Conservation (phyloP, 164 flowering plant genomes). For the Vitis riparia region DNA sequence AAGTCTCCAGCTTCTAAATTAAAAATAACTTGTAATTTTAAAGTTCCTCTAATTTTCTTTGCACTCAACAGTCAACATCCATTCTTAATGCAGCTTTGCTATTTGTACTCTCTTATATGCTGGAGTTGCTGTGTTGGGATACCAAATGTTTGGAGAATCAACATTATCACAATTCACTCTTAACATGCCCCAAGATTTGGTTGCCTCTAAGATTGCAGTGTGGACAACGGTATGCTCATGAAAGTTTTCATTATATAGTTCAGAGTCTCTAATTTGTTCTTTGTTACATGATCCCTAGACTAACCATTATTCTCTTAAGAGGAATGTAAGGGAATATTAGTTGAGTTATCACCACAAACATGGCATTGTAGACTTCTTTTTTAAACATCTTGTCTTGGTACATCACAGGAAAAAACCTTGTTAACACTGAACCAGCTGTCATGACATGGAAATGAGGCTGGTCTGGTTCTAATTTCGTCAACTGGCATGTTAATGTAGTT, state of each 20-base stretch:
- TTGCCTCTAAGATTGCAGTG: conserved; percentile 89
- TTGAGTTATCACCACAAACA: no score
- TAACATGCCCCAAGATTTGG: conserved; percentile 81
- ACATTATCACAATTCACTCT: conserved; percentile 85
- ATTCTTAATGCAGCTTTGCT: conserved; percentile 54
- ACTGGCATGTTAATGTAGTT: no score
- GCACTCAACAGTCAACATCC: not conserved
- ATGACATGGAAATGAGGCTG: no score
- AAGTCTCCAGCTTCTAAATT: no score
- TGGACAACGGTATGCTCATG: conserved; percentile 89
- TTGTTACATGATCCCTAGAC: no score
- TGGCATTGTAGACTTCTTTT: no score
- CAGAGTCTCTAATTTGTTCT: no score
- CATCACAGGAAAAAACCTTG: not conserved
- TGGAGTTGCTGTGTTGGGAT: conserved; percentile 84
- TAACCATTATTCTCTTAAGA: no score
- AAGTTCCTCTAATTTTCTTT: not conserved
- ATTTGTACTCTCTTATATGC: conserved; percentile 76
- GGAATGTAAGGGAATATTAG: no score
- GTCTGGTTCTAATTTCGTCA: no score
- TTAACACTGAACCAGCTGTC: not conserved
- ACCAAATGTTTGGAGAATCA: conserved; percentile 83
- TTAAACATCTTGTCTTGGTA: no score
- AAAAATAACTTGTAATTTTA: no score
- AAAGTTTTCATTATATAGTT: not conserved